Percentiles rank a stretch among this genome's conserved stretches.
These are phyloP conservation scores for Passiflora organensis DNA, from an alignment of 345 rosid genomes.

Conservation along the genomic window DNA sequence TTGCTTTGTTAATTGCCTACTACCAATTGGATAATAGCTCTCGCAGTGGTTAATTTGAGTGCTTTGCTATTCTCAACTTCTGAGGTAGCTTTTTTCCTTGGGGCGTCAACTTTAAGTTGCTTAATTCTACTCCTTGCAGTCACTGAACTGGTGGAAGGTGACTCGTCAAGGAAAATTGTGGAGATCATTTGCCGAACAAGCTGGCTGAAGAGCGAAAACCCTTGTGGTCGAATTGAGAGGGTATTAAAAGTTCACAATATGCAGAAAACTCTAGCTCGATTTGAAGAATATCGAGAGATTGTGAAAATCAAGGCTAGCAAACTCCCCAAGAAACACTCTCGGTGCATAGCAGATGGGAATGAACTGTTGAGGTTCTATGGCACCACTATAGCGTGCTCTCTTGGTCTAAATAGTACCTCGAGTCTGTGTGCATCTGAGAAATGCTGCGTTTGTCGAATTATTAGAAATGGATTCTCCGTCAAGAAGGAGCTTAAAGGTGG, in stretches of 20 bases:
- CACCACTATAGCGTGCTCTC: conserved; percentile 42
- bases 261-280: conserved; percentile 42
- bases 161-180: conserved; percentile 59
- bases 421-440: conserved; percentile 36
- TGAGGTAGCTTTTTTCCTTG: not conserved
- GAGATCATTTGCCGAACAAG: conserved; percentile 53
- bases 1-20: not conserved
- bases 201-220: conserved; percentile 22
- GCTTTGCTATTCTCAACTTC: too few relatives aligned
- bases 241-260: conserved; percentile 54
- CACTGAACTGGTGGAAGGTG: conserved; percentile 50
- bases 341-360: conserved; percentile 74
- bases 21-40: too few relatives aligned
- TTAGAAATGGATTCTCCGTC: conserved; percentile 51
- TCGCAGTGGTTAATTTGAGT: too few relatives aligned
- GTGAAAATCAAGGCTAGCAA: conserved; percentile 54
- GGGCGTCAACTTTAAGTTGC: not conserved
- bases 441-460: conserved; percentile 52
- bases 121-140: conserved; percentile 31
- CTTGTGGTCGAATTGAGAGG: conserved; percentile 18
- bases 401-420: conserved; percentile 35
- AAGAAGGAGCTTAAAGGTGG: conserved; percentile 19
- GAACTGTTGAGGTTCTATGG: conserved; percentile 64
- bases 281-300: conserved; percentile 56
- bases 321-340: conserved; percentile 47